Conservation (phyloP, 345 rosid species). For the Aegle marmelos region DNA sequence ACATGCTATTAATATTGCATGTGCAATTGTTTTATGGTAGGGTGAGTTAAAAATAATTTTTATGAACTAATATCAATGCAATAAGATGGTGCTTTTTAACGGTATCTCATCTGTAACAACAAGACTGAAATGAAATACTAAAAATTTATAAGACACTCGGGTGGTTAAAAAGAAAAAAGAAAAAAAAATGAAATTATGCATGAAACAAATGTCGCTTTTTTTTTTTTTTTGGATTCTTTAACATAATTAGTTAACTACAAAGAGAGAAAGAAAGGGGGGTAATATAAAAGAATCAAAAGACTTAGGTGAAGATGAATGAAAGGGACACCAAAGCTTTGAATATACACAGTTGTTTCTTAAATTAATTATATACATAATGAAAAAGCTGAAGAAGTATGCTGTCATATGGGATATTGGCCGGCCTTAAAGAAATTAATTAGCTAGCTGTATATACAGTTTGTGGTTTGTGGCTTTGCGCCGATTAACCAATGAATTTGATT, state of each 20-base stretch:
- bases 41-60: too few relatives aligned
- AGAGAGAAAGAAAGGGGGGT: too few relatives aligned
- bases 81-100: too few relatives aligned
- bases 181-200: too few relatives aligned
- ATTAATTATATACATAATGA: background rate
- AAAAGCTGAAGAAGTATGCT: background rate
- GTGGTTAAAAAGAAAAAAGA: too few relatives aligned
- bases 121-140: too few relatives aligned
- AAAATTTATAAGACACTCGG: too few relatives aligned
- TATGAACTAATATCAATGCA: too few relatives aligned
- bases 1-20: background rate
- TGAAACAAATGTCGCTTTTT: background rate
- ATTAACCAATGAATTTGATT: slow-evolving; percentile 23
- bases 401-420: slow-evolving; percentile 19
- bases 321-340: background rate
- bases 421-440: slow-evolving; percentile 23
- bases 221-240: background rate
- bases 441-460: too few relatives aligned
- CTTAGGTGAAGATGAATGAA: slow-evolving; percentile 15
- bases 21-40: background rate
- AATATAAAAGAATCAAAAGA: background rate
- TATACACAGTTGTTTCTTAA: background rate
- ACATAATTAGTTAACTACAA: background rate
- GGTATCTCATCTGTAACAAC: too few relatives aligned
- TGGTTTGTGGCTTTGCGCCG: slow-evolving; percentile 13